Base-by-base conservation (phyloP, 768 basidiomycete genomes). In the Leucosporidium scottii region DNA sequence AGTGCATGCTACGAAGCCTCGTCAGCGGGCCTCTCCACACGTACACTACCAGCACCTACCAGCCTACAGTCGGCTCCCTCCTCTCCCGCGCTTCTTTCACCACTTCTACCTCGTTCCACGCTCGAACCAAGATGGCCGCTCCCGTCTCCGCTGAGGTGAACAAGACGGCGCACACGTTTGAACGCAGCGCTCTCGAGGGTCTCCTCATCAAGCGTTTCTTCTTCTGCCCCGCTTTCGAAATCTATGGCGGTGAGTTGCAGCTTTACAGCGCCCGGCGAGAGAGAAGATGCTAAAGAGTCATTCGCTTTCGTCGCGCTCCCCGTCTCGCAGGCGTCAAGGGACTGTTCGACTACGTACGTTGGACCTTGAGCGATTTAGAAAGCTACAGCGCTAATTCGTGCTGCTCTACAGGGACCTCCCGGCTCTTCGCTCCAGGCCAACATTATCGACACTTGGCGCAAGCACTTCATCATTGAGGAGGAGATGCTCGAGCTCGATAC, bases 401-500 rank as follows among this genome's bases (percentile, higher is more conserved):
- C 17, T 31, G 12, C 39, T n/a, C 7, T 44, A 6, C 60, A 67
- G 76, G 93, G 94, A 53, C 94, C 93, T 62, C 91, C 94, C 0
- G 94, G 96, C 67, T 93, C 96, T 1, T 85, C 92, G 3, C 83
- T 98, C 44, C 93, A 97, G 76, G 91, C 94, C 67, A 98, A 98
- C 82, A 91, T 99, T 80, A 87, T 97, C 77, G 82, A 88, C 0
- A 90, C 90, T 83, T 98, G 94, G 96, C 84, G 94, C 63, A 88
- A 88, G 77, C 96, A 98, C 81, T 98, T 98, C 76, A 98, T 99
- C 82, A 83, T 98, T 76, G 91, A 98, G 75, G 94, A 99, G 75
- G 85, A 90, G 80, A 99, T 98, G 96, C 86, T 94, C 74, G 94
- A 98, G 79, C 85, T 98, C 72, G 94, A 98, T 76, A 97, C 93